Evolutionary conservation across 495 filamentous ascomycete species (phyloP), one percentile per base, ranked within the genome.

Genomic region (Hypoxylon lienhwacheense): DNA sequence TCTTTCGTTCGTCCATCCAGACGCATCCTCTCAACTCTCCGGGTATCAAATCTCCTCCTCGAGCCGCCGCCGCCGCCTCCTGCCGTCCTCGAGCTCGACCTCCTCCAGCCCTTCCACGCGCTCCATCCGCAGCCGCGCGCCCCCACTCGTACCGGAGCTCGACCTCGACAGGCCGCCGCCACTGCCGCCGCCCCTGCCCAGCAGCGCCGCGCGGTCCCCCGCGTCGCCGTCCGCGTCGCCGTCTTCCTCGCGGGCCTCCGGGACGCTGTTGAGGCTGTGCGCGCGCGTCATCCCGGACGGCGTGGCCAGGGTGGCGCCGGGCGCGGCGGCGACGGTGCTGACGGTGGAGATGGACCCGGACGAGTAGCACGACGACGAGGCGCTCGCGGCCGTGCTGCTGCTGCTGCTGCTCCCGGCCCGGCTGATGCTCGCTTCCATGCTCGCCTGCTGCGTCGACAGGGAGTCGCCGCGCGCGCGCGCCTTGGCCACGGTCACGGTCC

Each of bases 241-340:
- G 3, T 61, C 63, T 16, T 66, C 64, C 32, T 66, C 62, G 11
- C 44, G 64, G 2, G 53, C 49, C 39, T 66, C 64, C 7, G 64
- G 64, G 11, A 66, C 61, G 41, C 61, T 61, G n/a, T 61, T 61
- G 11, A 66, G 46, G 17, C 60, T 64, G 21, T 61, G 61, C 14
- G 55, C 61, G 45, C 56, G 41, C 15, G 28, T 33, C 46, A 64
- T 61, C 0, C 12, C 53, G 3, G 1, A 7, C 3, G 48, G 26
- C 26, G 58, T 44, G 4, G 55, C 55, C 6, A 63, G 31, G n/a
- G 60, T 53, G 11, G 40, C 25, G 1, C 45, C 43, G 7, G 60
- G 24, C 5, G 16, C 47, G 12, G 45, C 12, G 5, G 35, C 24
- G 15, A 33, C 35, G 7, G 25, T 50, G 8, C 41, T 41, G 2